These are phyloP conservation scores for Lactifluus hygrophoroides DNA, from an alignment of 768 basidiomycete species.

Conservation along the genomic window DNA sequence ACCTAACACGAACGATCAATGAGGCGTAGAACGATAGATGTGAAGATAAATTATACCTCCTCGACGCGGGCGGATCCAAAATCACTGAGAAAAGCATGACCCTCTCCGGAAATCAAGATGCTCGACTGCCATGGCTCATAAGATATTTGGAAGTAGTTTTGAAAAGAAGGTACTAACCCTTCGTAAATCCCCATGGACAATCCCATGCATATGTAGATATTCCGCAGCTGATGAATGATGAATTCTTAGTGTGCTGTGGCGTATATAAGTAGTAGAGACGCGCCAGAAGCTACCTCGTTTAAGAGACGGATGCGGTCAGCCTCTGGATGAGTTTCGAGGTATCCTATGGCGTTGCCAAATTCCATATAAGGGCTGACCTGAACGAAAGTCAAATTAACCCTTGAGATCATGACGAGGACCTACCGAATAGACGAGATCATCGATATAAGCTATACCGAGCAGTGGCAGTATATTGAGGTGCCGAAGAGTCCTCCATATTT, in stretches of 20 bases:
- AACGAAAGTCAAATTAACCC: not conserved
- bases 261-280: not conserved
- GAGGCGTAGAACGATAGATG: not conserved
- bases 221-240: conserved; percentile 9
- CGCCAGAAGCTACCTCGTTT: conserved; percentile 11
- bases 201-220: conserved; percentile 11
- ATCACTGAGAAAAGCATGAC: conserved; percentile 5
- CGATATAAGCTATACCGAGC: conserved; percentile 12
- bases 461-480: conserved; percentile 15
- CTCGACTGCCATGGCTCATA: conserved; percentile 3
- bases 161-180: not conserved
- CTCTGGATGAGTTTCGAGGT: conserved; percentile 1
- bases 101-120: conserved; percentile 5
- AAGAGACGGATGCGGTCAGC: conserved; percentile 7
- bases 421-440: conserved; percentile 9
- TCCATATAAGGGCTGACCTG: conserved; percentile 14
- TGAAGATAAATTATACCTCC: not conserved
- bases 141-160: not conserved
- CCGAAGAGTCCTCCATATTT: conserved; percentile 17
- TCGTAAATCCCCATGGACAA: conserved; percentile 15
- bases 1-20: not conserved
- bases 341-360: conserved; percentile 3
- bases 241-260: not conserved
- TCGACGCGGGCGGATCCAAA: conserved; percentile 14
- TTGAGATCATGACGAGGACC: not conserved